These are phyloP conservation scores for Talaromyces sp. DNA, from an alignment of 2,329 filamentous ascomycete genomes.

Conservation along the genomic window DNA sequence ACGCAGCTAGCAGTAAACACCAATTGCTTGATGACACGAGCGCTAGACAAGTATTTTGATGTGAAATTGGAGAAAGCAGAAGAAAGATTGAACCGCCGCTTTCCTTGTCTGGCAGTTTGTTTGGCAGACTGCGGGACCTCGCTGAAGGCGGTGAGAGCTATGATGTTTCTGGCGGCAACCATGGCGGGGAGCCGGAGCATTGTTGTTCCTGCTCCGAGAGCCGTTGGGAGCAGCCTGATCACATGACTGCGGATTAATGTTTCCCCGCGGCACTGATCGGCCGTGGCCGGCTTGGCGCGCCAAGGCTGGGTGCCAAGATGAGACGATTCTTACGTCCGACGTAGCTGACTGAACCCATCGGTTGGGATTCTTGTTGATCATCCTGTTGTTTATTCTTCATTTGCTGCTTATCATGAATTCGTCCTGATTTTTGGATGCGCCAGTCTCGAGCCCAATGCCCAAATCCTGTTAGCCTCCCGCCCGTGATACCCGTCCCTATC, in stretches of 20 bases:
- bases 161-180: not conserved
- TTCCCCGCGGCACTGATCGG: slow-evolving; percentile 1
- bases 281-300: not conserved
- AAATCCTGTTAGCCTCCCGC: slow-evolving; percentile 6
- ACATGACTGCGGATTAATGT: not conserved
- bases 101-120: slow-evolving; percentile 37
- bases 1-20: not conserved
- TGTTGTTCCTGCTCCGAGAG: slow-evolving; percentile 29
- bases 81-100: slow-evolving; percentile 26
- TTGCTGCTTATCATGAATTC: not conserved
- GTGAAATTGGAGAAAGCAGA: not conserved
- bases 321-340: not conserved
- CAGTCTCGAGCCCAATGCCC: slow-evolving; percentile 7
- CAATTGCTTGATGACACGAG: slow-evolving; percentile 1
- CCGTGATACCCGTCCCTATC: slow-evolving; percentile 3
- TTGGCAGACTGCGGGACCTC: slow-evolving; percentile 30
- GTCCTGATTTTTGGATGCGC: not conserved
- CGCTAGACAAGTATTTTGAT: not conserved
- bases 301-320: not conserved
- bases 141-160: slow-evolving; percentile 26
- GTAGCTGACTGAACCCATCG: not conserved
- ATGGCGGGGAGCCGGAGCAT: slow-evolving; percentile 25
- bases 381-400: not conserved
- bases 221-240: not conserved
- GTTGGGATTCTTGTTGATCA: not conserved